Base-by-base conservation (phyloP, 352 stramenopile genomes). In the Pythium myriotylum region DNA sequence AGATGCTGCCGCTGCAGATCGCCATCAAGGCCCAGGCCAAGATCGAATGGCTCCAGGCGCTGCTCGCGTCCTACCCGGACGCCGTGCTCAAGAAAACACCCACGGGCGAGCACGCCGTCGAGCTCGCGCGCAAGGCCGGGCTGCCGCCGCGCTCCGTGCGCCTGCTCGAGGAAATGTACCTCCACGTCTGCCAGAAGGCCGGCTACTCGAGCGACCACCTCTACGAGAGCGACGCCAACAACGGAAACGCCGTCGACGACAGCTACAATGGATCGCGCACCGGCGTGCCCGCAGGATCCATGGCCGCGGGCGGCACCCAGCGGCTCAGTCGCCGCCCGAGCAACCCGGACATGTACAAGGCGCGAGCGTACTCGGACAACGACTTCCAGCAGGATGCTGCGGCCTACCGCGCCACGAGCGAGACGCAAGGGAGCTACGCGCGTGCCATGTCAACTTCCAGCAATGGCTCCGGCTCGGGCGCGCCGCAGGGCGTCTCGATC, bases 1-100 rank as follows among this genome's bases (percentile, higher is more conserved):
- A 91, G 70, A 91, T 93, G 81, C 62, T 95, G 22, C 86, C 86
- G 46, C 70, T 95, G 37, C 86, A 95, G 71, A 95, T 95, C 59
- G 86, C 86, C 14, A 92, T 94, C 69, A 93, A 94, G 65, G 84
- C 84, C 7, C 82, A 95, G 56, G 84, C 81, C 41, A 89, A 87
- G 49, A 90, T 94, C 67, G 86, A 95, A 67, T 94, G 84, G 84
- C 68, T 95, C 22, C 86, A 95, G 62, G 84, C 84, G 54, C 69
- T 95, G 40, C 66, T 95, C 23, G 86, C 84, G 16, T 91, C 81
- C 35, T 93, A 89, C 53, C 84, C 86, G 16, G 84, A 95, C 51
- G 86, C 86, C 1, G 83, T 93, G 50, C 68, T 92, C 45, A 87
- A 88, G 65, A 88, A 93, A 52, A 70, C 77, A 20, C 83, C 84